A percentile compares a stretch with the other conserved stretches of the same genome.
Evolutionary conservation across 345 rosid genomes (phyloP).

Genomic region (Gossypium sturtianum): DNA sequence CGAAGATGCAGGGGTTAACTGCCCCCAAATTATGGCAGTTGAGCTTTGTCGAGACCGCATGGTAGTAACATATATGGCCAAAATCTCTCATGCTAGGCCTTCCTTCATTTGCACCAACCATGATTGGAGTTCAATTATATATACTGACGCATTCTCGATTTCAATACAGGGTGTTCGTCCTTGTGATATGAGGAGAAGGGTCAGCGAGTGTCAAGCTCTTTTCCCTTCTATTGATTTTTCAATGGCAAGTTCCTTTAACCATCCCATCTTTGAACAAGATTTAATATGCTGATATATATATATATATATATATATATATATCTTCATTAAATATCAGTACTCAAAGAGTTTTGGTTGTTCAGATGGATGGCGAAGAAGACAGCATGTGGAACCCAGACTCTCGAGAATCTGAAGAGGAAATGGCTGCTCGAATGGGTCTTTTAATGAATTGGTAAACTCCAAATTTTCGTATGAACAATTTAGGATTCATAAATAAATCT

Average conservation of each 20-base stretch:
- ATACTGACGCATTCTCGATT: too few species aligned
- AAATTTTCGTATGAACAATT: background rate
- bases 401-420: conserved; percentile 53
- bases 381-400: conserved; percentile 42
- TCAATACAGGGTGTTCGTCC: conserved; percentile 69
- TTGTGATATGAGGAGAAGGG: conserved; percentile 67
- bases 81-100: background rate
- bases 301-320: background rate
- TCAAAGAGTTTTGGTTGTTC: background rate
- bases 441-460: conserved; percentile 47
- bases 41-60: conserved; percentile 67
- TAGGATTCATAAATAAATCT: too few species aligned
- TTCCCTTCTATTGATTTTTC: conserved; percentile 81
- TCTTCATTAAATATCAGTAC: background rate
- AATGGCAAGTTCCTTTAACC: conserved; percentile 39
- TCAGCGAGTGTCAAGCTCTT: conserved; percentile 45
- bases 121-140: background rate
- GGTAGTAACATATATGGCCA: conserved; percentile 24
- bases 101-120: background rate
- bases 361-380: conserved; percentile 79
- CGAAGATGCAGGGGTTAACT: conserved; percentile 19
- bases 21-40: conserved; percentile 47
- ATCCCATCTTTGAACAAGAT: background rate
- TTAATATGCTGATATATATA: background rate
- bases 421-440: conserved; percentile 50